Percentiles rank a stretch among this genome's conserved stretches.
Conservation (phyloP, 805 yeast genomes). For the Metschnikowia kunwiensis region DNA sequence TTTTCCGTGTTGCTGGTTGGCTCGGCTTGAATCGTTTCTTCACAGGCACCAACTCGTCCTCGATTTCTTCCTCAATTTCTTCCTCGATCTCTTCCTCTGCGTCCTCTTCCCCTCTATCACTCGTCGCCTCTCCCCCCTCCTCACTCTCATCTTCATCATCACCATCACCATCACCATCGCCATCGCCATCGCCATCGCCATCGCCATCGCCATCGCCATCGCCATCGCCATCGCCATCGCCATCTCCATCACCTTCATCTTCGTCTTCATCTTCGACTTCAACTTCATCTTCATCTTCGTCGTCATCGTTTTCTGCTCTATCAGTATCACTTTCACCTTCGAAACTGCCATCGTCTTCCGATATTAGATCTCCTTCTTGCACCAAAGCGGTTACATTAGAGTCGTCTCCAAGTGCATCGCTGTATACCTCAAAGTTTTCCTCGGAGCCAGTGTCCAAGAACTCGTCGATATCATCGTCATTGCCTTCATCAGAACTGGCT, state of each 20-base stretch:
- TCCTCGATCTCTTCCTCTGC: background rate
- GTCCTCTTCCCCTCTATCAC: background rate
- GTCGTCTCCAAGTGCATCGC: slow-evolving; percentile 6
- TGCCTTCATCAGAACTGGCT: slow-evolving; percentile 3
- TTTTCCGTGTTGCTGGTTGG: background rate
- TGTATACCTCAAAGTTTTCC: slow-evolving; percentile 5
- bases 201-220: background rate
- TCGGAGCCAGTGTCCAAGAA: slow-evolving; percentile 11
- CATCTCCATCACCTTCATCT: background rate
- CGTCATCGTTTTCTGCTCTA: slow-evolving; percentile 15
- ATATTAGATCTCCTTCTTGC: slow-evolving; percentile 15
- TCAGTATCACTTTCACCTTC: slow-evolving; percentile 19
- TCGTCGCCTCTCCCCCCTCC: too few species aligned
- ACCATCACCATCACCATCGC: background rate
- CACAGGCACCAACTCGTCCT: background rate
- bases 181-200: background rate
- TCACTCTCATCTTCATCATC: background rate
- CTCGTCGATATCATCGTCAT: slow-evolving; percentile 3
- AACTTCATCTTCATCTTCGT: slow-evolving; percentile 11
- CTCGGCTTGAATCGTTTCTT: too few species aligned
- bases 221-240: background rate
- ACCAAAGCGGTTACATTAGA: slow-evolving; percentile 2
- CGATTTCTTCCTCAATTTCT: background rate
- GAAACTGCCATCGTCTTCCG: slow-evolving; percentile 20
- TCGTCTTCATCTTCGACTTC: slow-evolving; percentile 7